Evolutionary conservation across 2,329 filamentous ascomycete species (phyloP).

Genomic region (Scytalidium lignicola): DNA sequence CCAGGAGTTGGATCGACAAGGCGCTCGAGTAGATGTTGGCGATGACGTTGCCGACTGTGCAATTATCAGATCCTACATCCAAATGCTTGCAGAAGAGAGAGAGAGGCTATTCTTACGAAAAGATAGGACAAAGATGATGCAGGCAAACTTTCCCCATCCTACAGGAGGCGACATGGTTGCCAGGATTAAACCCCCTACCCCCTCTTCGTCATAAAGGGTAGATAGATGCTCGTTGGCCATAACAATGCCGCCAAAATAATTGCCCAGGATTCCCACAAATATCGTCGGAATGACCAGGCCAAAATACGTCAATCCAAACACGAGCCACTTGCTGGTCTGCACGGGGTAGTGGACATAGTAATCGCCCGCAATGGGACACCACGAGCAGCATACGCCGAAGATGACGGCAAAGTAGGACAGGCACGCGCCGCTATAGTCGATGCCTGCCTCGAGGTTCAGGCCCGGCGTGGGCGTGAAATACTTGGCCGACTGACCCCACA

Average conservation of each 20-base stretch:
- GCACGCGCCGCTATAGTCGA: neutral
- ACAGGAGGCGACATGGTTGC: constrained; percentile 35
- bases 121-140: constrained; percentile 31
- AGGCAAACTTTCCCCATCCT: constrained; percentile 39
- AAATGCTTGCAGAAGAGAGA: neutral
- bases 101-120: neutral
- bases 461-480: constrained; percentile 7
- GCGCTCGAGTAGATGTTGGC: constrained; percentile 44
- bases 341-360: constrained; percentile 44
- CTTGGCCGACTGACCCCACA: constrained; percentile 11
- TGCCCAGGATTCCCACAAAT: constrained; percentile 42
- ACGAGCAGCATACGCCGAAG: constrained; percentile 44
- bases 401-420: constrained; percentile 32
- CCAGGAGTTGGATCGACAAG: neutral
- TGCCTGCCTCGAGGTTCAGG: neutral
- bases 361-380: constrained; percentile 40
- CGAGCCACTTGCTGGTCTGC: constrained; percentile 29
- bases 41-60: constrained; percentile 63
- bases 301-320: constrained; percentile 1
- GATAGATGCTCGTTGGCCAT: constrained; percentile 35
- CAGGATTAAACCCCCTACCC: constrained; percentile 41
- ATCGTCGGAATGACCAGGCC: constrained; percentile 27
- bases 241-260: constrained; percentile 37
- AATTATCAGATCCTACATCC: neutral
- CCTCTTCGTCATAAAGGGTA: constrained; percentile 30